Percentiles rank a stretch among this genome's conserved stretches.
Conservation (phyloP, 2,329 filamentous ascomycete genomes). For the Tolypocladium ovalisporum region DNA sequence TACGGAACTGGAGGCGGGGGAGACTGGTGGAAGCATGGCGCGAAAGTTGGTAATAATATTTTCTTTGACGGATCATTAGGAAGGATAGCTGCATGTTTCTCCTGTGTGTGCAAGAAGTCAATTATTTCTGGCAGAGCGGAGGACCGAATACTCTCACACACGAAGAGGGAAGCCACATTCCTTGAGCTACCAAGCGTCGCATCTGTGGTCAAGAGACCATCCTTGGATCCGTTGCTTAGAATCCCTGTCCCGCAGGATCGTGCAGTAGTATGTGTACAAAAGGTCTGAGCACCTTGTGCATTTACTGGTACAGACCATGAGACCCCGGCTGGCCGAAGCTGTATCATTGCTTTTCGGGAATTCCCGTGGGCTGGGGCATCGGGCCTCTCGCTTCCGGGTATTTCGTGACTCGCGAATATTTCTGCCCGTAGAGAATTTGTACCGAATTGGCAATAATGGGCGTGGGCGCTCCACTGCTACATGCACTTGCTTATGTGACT, state of each 20-base stretch:
- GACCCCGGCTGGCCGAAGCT: background rate
- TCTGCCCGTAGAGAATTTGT: background rate
- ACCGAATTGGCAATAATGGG: background rate
- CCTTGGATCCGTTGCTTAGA: background rate
- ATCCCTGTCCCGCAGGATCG: background rate
- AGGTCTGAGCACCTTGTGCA: background rate
- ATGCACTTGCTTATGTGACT: background rate
- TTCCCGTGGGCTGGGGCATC: background rate
- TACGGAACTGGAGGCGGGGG: background rate
- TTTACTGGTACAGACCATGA: background rate
- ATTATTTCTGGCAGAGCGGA: no score
- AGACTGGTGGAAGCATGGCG: background rate
- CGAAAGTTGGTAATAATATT: background rate
- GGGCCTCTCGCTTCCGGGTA: background rate
- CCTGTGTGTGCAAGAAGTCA: no score
- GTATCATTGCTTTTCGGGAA: no score
- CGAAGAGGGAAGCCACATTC: background rate
- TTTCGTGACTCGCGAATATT: background rate
- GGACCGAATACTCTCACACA: no score
- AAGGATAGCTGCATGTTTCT: no score
- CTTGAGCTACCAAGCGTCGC: background rate
- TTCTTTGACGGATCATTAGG: no score
- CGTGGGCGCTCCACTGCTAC: background rate
- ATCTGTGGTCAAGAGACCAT: background rate
- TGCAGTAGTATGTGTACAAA: background rate